These are phyloP conservation scores for Exophiala mesophila DNA, from an alignment of 2,329 filamentous ascomycete species.

Conservation along the genomic window DNA sequence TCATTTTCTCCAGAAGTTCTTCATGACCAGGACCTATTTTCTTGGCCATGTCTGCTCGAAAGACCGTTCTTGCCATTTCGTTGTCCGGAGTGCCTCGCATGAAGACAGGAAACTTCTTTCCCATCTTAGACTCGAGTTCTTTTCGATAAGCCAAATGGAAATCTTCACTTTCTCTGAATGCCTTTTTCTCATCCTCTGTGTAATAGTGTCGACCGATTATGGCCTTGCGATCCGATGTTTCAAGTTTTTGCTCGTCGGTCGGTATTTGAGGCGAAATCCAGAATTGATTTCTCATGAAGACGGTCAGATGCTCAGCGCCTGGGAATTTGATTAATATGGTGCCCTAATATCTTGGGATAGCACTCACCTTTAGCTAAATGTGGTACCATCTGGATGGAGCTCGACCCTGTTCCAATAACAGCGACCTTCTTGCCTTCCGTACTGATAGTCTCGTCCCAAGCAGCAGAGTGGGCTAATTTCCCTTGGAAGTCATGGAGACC, in stretches of 20 bases:
- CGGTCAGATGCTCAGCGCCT: constrained; percentile 29
- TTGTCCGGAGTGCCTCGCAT: constrained; percentile 14
- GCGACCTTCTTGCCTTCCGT: constrained; percentile 56
- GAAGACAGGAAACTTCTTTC: constrained; percentile 13
- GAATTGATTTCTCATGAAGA: constrained; percentile 30
- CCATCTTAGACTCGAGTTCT: constrained; percentile 11
- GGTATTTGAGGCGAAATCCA: constrained; percentile 27
- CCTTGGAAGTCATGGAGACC: constrained; percentile 35
- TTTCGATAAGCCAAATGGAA: constrained; percentile 15
- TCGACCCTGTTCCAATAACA: constrained; percentile 60
- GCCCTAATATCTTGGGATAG: constrained; percentile 30
- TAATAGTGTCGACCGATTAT: constrained; percentile 19
- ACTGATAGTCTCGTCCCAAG: constrained; percentile 38
- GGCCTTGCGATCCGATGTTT: constrained; percentile 21
- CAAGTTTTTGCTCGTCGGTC: constrained; percentile 12
- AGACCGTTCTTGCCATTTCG: constrained; percentile 9
- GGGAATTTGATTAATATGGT: neutral
- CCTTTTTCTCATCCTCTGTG: constrained; percentile 20
- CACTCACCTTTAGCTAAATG: constrained; percentile 12
- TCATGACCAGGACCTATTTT: constrained; percentile 31
- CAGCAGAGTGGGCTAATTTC: constrained; percentile 30
- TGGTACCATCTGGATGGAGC: constrained; percentile 49
- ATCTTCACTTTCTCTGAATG: constrained; percentile 18
- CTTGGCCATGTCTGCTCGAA: constrained; percentile 24
- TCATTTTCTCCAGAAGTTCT: constrained; percentile 37